Percentiles rank a stretch among this genome's conserved stretches.
Conservation (phyloP, 176 grass and related monocot genomes). For the Cenchrus purpureus region DNA sequence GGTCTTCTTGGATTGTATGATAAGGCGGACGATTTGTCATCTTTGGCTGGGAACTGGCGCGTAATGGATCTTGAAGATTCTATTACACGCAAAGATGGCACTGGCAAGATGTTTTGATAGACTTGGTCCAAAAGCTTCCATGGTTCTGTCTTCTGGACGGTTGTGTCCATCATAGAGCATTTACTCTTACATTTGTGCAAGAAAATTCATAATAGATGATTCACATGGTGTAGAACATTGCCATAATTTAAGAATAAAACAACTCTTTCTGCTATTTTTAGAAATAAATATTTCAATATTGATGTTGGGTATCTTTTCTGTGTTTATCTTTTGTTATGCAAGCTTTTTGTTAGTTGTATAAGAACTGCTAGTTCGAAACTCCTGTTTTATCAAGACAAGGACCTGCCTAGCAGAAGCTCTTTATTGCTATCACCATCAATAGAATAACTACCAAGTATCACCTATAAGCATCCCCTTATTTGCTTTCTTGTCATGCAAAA, state of each 20-base stretch:
- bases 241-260: conserved; percentile 34
- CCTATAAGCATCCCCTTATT: neutral
- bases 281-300: conserved; percentile 18
- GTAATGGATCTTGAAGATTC: conserved; percentile 87
- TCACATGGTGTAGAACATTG: neutral
- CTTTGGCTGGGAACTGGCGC: conserved; percentile 64
- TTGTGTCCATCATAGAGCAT: neutral
- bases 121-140: neutral
- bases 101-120: conserved; percentile 92
- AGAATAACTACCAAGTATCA: neutral
- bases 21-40: conserved; percentile 73
- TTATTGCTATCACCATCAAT: neutral
- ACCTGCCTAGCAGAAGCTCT: neutral
- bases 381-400: neutral
- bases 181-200: conserved; percentile 4
- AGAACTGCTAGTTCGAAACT: neutral
- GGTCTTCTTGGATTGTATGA: conserved; percentile 93
- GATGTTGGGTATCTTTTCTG: neutral
- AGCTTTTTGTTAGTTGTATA: neutral
- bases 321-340: neutral
- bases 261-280: conserved; percentile 34
- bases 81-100: conserved; percentile 67
- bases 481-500: neutral
- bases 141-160: conserved; percentile 23
- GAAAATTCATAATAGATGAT: conserved; percentile 22